phyloP scores from a whole-genome alignment of 805 yeast genomes.

The Kazachstania martiniae region DNA sequence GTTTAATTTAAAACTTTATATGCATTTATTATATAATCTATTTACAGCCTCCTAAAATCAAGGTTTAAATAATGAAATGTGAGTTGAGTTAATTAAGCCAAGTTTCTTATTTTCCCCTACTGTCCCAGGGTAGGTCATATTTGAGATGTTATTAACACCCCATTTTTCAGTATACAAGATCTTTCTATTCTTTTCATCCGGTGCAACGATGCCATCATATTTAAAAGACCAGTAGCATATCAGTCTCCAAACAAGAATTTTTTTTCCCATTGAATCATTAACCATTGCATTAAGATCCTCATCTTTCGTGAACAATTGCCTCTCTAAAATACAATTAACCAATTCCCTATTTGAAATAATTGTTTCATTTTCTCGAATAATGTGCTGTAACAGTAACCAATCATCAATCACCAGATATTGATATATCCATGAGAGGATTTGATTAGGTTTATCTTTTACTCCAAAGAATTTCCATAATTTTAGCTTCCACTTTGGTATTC shows the following conservation, averaged over 20 bases:
- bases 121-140: conserved; percentile 19
- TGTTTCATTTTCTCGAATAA: conserved; percentile 5
- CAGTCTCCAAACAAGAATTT: conserved; percentile 31
- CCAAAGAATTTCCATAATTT: conserved; percentile 30
- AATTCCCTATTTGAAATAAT: conserved; percentile 42
- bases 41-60: too few relatives aligned
- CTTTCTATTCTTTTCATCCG: conserved; percentile 19
- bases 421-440: conserved; percentile 40
- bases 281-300: conserved; percentile 28
- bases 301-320: conserved; percentile 38
- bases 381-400: conserved; percentile 16
- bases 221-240: conserved; percentile 32
- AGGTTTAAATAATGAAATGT: too few relatives aligned
- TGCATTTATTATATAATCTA: too few relatives aligned
- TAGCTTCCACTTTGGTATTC: conserved; percentile 31
- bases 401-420: conserved; percentile 34
- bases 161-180: conserved; percentile 26
- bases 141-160: conserved; percentile 23
- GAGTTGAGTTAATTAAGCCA: too few relatives aligned
- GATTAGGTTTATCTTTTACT: conserved; percentile 29
- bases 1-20: too few relatives aligned
- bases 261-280: conserved; percentile 27
- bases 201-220: conserved; percentile 23
- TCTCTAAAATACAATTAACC: conserved; percentile 41
- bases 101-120: conserved; percentile 1